A percentile compares a stretch with the other conserved stretches of the same genome.
Conservation (phyloP, 139 green algal genomes). For the Mesostigma viride region DNA sequence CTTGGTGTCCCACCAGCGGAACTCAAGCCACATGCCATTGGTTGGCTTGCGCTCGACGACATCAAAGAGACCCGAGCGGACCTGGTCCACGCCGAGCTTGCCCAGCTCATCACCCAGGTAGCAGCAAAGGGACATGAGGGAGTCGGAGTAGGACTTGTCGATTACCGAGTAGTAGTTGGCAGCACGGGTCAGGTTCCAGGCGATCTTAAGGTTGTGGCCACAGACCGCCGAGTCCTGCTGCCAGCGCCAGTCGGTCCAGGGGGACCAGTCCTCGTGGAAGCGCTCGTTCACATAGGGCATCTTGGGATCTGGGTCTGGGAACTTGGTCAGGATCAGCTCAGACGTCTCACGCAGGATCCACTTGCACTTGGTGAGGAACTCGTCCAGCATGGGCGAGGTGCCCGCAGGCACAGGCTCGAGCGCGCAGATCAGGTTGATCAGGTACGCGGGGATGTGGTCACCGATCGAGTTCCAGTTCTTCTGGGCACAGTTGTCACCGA, state of each 20-base stretch:
- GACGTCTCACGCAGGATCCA: neutral
- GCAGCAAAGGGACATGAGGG: neutral
- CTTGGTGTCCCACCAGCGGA: slow-evolving; percentile 1
- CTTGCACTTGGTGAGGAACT: neutral
- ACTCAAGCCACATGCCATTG: neutral
- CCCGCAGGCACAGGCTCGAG: neutral
- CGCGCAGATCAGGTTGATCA: neutral
- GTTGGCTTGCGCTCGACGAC: neutral
- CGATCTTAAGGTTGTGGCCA: neutral
- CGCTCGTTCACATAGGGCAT: neutral
- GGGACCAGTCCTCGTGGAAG: neutral
- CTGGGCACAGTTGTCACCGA: neutral
- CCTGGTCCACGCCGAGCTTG: neutral
- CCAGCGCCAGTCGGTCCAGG: neutral
- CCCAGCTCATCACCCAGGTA: neutral
- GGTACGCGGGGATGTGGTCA: neutral
- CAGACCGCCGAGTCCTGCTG: neutral
- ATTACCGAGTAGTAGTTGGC: neutral
- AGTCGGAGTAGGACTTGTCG: neutral
- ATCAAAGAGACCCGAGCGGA: neutral
- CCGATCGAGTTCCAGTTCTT: slow-evolving; percentile 2
- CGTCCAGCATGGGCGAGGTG: neutral
- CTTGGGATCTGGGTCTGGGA: neutral
- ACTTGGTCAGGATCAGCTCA: neutral
- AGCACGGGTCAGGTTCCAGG: neutral